These are phyloP conservation scores for Cinnamomum micranthum DNA, from an alignment of 164 flowering plant species.

Conservation along the genomic window DNA sequence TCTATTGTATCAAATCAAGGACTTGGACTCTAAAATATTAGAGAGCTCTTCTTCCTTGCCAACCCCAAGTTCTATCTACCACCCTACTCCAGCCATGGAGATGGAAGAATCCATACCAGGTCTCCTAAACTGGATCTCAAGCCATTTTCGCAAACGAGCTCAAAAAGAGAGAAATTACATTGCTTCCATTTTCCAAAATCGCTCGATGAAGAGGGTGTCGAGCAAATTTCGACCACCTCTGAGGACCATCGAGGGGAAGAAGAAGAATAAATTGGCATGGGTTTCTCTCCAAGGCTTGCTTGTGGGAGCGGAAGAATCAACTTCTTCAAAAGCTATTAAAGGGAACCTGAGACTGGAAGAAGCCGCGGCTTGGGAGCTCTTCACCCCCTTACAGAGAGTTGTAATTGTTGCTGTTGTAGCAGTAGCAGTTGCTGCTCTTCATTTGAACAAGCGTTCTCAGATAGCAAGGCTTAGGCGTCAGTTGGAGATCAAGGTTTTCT, in stretches of 20 bases:
- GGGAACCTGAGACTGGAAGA: conserved; percentile 40
- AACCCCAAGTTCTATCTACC: too few relatives aligned
- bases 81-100: too few relatives aligned
- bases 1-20: too few relatives aligned
- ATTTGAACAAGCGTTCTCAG: conserved; percentile 39
- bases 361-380: conserved; percentile 77
- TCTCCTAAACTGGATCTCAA: conserved; percentile 53
- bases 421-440: conserved; percentile 42
- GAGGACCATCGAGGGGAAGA: conserved; percentile 11
- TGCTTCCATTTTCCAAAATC: too few relatives aligned
- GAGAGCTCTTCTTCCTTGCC: too few relatives aligned
- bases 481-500: conserved; percentile 62
- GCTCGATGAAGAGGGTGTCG: too few relatives aligned
- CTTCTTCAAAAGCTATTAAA: conserved; percentile 46
- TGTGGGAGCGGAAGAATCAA: conserved; percentile 70
- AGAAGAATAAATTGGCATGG: conserved; percentile 38
- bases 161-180: neutral
- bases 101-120: conserved; percentile 14
- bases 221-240: conserved; percentile 26
- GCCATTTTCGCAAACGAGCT: conserved; percentile 37
- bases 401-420: conserved; percentile 71
- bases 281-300: conserved; percentile 70
- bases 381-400: conserved; percentile 71
- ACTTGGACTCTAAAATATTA: too few relatives aligned
- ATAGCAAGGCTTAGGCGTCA: conserved; percentile 43